These are phyloP conservation scores for Goffeauzyma gilvescens DNA, from an alignment of 768 basidiomycete genomes.

Conservation along the genomic window DNA sequence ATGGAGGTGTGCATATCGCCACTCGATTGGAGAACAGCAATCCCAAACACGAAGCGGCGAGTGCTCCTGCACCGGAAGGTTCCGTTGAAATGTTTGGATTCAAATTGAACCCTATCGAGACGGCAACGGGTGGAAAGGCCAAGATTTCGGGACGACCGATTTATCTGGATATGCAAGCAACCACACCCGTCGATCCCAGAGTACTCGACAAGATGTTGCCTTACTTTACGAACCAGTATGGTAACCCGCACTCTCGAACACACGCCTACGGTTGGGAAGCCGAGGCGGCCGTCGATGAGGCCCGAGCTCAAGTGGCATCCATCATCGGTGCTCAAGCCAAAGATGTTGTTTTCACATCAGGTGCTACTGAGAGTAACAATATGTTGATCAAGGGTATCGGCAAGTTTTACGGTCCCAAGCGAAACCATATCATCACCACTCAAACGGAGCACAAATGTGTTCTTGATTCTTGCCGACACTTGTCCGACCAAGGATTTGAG, in stretches of 20 bases:
- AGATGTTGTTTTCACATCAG: slow-evolving; percentile 92
- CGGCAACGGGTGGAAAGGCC: slow-evolving; percentile 26
- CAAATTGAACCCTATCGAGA: slow-evolving; percentile 26
- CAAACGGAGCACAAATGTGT: slow-evolving; percentile 99
- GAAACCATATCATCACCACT: slow-evolving; percentile 79
- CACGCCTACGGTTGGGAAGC: slow-evolving; percentile 99
- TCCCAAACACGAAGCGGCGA: neutral
- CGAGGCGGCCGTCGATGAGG: slow-evolving; percentile 79
- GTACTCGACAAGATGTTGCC: slow-evolving; percentile 95
- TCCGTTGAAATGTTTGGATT: slow-evolving; percentile 28
- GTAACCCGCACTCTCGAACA: slow-evolving; percentile 93
- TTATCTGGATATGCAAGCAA: slow-evolving; percentile 93
- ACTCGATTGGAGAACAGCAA: neutral
- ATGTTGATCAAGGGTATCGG: slow-evolving; percentile 95
- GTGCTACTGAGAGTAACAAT: slow-evolving; percentile 95
- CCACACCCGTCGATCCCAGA: slow-evolving; percentile 90
- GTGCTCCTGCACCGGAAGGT: neutral
- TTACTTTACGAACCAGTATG: slow-evolving; percentile 82
- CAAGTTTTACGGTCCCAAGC: slow-evolving; percentile 81
- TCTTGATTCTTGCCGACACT: slow-evolving; percentile 84
- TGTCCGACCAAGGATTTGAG: slow-evolving; percentile 92
- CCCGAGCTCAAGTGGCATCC: slow-evolving; percentile 73
- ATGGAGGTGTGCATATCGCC: neutral
- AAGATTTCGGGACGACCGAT: slow-evolving; percentile 47
- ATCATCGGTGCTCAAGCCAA: slow-evolving; percentile 86